Conservation (phyloP, 345 rosid species). For the Salix purpurea region DNA sequence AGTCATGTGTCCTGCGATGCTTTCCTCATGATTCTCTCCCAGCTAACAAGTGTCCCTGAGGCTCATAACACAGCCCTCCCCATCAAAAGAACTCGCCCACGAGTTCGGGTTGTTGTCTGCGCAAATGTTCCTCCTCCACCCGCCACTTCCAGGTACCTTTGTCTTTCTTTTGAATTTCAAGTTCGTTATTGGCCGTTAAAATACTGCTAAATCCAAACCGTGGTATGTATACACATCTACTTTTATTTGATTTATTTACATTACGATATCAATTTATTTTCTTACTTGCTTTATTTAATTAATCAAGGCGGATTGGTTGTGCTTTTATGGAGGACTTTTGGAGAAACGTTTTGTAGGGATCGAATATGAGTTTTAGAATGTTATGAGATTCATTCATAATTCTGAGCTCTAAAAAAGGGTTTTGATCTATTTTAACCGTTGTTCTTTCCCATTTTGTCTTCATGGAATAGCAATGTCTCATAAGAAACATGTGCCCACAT, state of each 20-base stretch:
- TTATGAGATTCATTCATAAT: background rate
- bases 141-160: conserved; percentile 20
- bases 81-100: too few relatives aligned
- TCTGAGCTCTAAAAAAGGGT: background rate
- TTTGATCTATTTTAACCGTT: background rate
- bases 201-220: background rate
- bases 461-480: background rate
- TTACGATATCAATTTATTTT: background rate
- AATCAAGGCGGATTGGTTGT: background rate
- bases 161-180: background rate
- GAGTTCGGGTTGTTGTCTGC: too few relatives aligned
- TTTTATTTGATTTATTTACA: background rate
- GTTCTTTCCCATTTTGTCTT: background rate
- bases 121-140: too few relatives aligned
- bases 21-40: too few relatives aligned
- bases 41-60: too few relatives aligned
- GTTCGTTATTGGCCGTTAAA: conserved; percentile 31
- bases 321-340: conserved; percentile 1
- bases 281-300: background rate
- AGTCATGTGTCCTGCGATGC: too few relatives aligned
- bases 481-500: background rate
- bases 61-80: too few relatives aligned
- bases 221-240: background rate
- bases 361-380: background rate
- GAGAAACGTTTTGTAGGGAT: background rate